Base-by-base conservation (phyloP, 2,329 filamentous ascomycete genomes). In the Curvularia lunata region DNA sequence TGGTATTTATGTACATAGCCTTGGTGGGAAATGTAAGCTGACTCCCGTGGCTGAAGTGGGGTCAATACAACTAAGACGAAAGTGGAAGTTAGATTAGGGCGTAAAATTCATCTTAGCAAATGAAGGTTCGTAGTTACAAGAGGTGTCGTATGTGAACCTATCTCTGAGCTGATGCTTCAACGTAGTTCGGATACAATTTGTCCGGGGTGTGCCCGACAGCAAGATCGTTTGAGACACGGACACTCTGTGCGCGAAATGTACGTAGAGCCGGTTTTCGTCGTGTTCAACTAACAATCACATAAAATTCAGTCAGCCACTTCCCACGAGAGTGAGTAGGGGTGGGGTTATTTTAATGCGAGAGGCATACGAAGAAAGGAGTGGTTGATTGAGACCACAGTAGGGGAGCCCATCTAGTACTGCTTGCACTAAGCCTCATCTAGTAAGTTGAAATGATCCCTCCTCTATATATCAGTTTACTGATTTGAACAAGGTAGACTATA, bases 31-130 rank as follows among this genome's bases (percentile, higher is more conserved):
- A 37, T 21, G 41, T 5, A 34, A 54, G 10, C 45, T n/a, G 46
- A 54, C 23, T 30, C 42, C 13, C 13, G 45, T 54, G 37, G 52
- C 52, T 43, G 52, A 32, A 12, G 37, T 25, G 37, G 19, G 37
- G 37, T 16, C 12, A 48, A 16, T 12, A 34, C 16, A 12, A 19
- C 18, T 4, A 12, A 1, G 6, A 34, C 19, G 27, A 42, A 27
- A 25, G 6, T 3, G 16, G 34, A 37, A 37, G 16, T 16, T n/a
- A 7, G 16, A 18, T 8, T 16, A 37, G 18, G 34, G 34, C 34
- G 16, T 37, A 18, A 37, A 37, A 9, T n/a, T n/a, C 16, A 18
- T 37, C 13, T 37, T 37, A n/a, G 5, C 32, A 34, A 34, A 34
- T 34, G 12, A 34, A 6, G 13, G 4, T 16, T 8, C n/a, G 32